phyloP scores from a whole-genome alignment of 2,329 filamentous ascomycete genomes.

The Apiospora hydei region DNA sequence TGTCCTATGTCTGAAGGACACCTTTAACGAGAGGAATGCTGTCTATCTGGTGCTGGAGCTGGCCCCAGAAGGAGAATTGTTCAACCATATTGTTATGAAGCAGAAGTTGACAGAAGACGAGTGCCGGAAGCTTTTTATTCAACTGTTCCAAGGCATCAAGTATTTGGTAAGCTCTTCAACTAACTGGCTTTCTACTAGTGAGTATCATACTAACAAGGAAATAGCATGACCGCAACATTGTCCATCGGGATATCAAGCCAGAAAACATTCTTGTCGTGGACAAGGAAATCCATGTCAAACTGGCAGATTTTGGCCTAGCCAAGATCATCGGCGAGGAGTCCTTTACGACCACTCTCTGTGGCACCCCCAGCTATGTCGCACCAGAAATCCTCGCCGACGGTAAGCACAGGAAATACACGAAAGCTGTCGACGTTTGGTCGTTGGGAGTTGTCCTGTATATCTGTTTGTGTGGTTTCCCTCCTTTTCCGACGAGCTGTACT shows the following conservation, averaged over 20 bases:
- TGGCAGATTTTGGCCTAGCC: conserved; percentile 95
- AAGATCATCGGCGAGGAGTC: conserved; percentile 99
- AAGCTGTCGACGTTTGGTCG: conserved; percentile 95
- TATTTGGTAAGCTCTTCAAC: conserved; percentile 74
- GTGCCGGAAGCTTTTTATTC: conserved; percentile 84
- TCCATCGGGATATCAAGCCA: conserved; percentile 97
- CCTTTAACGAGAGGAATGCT: conserved; percentile 88
- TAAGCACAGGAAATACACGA: conserved; percentile 86
- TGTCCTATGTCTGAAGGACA: conserved; percentile 91
- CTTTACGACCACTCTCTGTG: conserved; percentile 94
- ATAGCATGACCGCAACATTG: conserved; percentile 95
- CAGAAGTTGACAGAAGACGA: conserved; percentile 86
- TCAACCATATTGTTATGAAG: conserved; percentile 93
- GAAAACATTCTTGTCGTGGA: conserved; percentile 94
- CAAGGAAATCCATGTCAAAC: conserved; percentile 84
- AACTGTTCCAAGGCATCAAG: conserved; percentile 92
- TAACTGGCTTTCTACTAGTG: neutral
- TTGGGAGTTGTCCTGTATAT: conserved; percentile 95
- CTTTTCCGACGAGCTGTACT: conserved; percentile 92
- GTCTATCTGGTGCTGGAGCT: conserved; percentile 93
- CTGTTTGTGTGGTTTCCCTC: conserved; percentile 92
- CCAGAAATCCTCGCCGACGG: conserved; percentile 90
- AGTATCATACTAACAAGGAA: conserved; percentile 38
- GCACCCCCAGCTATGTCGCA: conserved; percentile 96
- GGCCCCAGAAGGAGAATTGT: conserved; percentile 90